These are phyloP conservation scores for Lupinus albus DNA, from an alignment of 306 rosid genomes.

Conservation along the genomic window DNA sequence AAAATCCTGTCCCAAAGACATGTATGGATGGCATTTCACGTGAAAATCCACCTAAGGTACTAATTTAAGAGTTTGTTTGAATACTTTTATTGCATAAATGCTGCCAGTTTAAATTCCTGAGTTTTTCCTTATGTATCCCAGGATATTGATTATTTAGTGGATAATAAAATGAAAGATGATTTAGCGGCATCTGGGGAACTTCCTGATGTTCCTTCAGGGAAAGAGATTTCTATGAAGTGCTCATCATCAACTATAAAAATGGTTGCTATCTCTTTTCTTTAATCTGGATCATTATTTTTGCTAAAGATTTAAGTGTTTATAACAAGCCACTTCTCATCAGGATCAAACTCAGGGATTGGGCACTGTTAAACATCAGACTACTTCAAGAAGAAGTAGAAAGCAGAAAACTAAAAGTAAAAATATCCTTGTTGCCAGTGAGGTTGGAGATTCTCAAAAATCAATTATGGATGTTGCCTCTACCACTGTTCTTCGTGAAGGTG, in stretches of 20 bases:
- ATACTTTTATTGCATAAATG: conserved; percentile 36
- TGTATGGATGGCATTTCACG: conserved; percentile 40
- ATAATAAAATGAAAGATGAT: conserved; percentile 52
- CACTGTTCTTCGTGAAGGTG: conserved; percentile 51
- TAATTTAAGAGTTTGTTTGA: conserved; percentile 34
- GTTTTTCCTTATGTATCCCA: conserved; percentile 54
- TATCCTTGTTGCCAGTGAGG: conserved; percentile 40
- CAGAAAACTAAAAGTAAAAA: conserved; percentile 63
- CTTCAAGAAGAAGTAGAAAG: conserved; percentile 66
- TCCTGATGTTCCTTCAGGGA: conserved; percentile 46
- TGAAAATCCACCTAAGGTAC: conserved; percentile 60
- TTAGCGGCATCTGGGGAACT: conserved; percentile 44
- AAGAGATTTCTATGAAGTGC: conserved; percentile 47
- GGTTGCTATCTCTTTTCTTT: conserved; percentile 48
- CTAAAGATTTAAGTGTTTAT: conserved; percentile 53
- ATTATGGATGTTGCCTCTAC: conserved; percentile 50
- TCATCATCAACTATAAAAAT: conserved; percentile 52
- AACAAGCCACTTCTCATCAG: conserved; percentile 65
- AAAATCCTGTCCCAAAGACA: conserved; percentile 51
- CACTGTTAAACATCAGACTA: conserved; percentile 57
- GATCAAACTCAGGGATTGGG: conserved; percentile 51
- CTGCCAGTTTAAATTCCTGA: conserved; percentile 41
- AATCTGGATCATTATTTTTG: conserved; percentile 44
- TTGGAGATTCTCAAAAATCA: conserved; percentile 45
- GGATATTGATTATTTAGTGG: conserved; percentile 53